phyloP scores from a whole-genome alignment of 2,329 filamentous ascomycete species.

The Colletotrichum nymphaeae region DNA sequence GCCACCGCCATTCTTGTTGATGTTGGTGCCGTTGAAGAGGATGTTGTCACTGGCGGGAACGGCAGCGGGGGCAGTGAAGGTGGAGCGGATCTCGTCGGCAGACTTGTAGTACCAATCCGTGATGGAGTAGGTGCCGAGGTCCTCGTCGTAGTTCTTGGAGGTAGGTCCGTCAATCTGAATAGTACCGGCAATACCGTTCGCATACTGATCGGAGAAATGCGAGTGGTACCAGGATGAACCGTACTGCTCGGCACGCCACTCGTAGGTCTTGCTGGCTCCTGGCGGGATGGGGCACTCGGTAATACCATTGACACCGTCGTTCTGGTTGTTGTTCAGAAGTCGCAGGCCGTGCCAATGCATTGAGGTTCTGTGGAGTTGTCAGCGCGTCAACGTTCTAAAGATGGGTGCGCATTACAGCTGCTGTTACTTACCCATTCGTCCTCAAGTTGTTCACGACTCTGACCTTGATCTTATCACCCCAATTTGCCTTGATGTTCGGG shows the following conservation, averaged over 20 bases:
- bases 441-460: conserved; percentile 75
- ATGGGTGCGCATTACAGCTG: background rate
- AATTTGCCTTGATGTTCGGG: conserved; percentile 64
- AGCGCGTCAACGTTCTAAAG: background rate
- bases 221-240: conserved; percentile 54
- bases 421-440: conserved; percentile 46
- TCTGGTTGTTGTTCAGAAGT: conserved; percentile 55
- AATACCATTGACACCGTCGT: conserved; percentile 58
- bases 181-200: conserved; percentile 62
- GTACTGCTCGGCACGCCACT: conserved; percentile 51
- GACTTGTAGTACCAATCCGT: conserved; percentile 63
- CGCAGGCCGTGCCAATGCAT: conserved; percentile 63
- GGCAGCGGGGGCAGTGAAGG: conserved; percentile 35
- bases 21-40: conserved; percentile 56
- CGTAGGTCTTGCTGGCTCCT: conserved; percentile 47
- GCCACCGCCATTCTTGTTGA: conserved; percentile 43
- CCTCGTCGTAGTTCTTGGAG: conserved; percentile 65
- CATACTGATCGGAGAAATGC: conserved; percentile 62
- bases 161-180: conserved; percentile 63
- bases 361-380: conserved; percentile 45
- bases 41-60: conserved; percentile 48
- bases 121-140: conserved; percentile 66
- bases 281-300: conserved; percentile 55
- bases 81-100: conserved; percentile 43
- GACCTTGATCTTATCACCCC: conserved; percentile 65